Base-by-base conservation (phyloP, 805 yeast genomes). In the Barnettozyma sp. region DNA sequence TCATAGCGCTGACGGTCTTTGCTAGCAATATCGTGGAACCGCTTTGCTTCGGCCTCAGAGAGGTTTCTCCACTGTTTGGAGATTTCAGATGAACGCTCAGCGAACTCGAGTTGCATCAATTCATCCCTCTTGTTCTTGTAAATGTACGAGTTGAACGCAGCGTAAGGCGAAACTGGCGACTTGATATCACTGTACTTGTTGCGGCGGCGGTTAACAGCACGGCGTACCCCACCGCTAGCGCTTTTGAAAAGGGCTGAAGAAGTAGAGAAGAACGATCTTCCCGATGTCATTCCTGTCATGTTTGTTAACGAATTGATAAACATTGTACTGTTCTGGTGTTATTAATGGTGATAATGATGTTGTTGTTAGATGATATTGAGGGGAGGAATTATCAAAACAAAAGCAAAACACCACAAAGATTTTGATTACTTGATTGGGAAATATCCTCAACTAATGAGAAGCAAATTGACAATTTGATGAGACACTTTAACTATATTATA, bases 1-100 rank as follows among this genome's bases (percentile, higher is more conserved):
- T 24, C 26, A 19, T 30, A 44, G 28, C 51, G 41, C 26, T 30
- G 23, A 13, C 35, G 26, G 19, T 50, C 55, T 15, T 34, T 26
- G 15, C 39, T 42, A 25, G 42, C 39, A 21, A 32, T n/a, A 1
- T 30, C 25, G 6, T 17, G 29, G 21, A 26, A 48, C 16, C 42
- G 44, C 8, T 40, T 31, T 32, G 36, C 32, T 26, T 44, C 49
- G 16, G 34, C 23, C 6, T 23, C 36, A 3, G 46, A 12, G 22
- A 49, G 26, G 5, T 16, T 10, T 5, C 36, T 33, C 54, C 54
- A 51, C 12, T 34, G 33, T 2, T 12, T 21, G 13, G 32, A 18
- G 13, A 48, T 14, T 16, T 32, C 3, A 12, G 26, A 30, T n/a
- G 43, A 16, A 32, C 44, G 46, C 23, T 40, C 50, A 18, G 26